phyloP scores from a whole-genome alignment of 1,139 yeast genomes.

The Magnusiomyces sp. region DNA sequence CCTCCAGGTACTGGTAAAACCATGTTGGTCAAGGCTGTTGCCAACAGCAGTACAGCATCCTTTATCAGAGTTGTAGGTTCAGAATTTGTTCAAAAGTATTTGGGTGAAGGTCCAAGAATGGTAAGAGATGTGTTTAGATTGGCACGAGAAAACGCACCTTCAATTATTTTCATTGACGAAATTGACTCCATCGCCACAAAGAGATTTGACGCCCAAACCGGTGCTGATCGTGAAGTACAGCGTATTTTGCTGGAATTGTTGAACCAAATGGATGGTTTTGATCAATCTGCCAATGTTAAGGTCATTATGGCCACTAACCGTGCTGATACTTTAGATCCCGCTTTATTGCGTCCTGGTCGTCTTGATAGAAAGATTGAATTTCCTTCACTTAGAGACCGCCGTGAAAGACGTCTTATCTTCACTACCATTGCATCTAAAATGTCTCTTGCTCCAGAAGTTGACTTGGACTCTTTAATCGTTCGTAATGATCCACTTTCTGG shows the following conservation, averaged over 20 bases:
- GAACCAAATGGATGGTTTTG: slow-evolving; percentile 99
- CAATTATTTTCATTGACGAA: slow-evolving; percentile 95
- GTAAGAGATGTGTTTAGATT: slow-evolving; percentile 95
- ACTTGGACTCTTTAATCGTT: slow-evolving; percentile 85
- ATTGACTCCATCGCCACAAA: slow-evolving; percentile 98
- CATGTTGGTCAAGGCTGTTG: slow-evolving; percentile 93
- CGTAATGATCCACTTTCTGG: slow-evolving; percentile 97
- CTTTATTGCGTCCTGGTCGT: slow-evolving; percentile 94
- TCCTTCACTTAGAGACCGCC: slow-evolving; percentile 89
- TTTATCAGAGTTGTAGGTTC: slow-evolving; percentile 97
- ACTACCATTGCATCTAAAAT: slow-evolving; percentile 93
- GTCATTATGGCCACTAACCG: slow-evolving; percentile 99
- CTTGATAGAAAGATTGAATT: slow-evolving; percentile 97
- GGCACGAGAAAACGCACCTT: slow-evolving; percentile 95
- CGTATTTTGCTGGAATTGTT: slow-evolving; percentile 91
- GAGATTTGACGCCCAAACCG: slow-evolving; percentile 98
- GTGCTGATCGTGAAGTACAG: slow-evolving; percentile 99
- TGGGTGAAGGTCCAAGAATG: slow-evolving; percentile 99
- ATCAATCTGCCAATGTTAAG: slow-evolving; percentile 89
- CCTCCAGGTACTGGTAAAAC: slow-evolving; percentile 99
- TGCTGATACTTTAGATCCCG: slow-evolving; percentile 97
- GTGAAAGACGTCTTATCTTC: slow-evolving; percentile 94
- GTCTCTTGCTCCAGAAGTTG: slow-evolving; percentile 97
- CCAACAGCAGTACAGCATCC: slow-evolving; percentile 90
- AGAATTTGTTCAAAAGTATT: slow-evolving; percentile 94